phyloP scores from a whole-genome alignment of 2,329 filamentous ascomycete species.

The Cladosporium sp. region DNA sequence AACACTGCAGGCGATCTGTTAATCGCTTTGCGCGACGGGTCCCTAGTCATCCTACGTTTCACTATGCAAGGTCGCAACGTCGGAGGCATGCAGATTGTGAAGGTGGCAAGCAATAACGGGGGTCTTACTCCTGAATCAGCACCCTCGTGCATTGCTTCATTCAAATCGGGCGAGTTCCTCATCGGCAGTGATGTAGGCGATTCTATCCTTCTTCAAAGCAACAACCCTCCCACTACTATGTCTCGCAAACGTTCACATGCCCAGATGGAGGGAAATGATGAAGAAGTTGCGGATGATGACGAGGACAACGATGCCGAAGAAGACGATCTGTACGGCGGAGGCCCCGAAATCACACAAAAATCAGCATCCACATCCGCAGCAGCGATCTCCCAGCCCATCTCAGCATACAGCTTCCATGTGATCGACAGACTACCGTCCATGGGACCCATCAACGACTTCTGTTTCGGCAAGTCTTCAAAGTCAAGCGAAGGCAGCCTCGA shows the following conservation, averaged over 20 bases:
- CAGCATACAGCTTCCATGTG: conserved; percentile 65
- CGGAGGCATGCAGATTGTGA: conserved; percentile 75
- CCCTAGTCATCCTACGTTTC: conserved; percentile 75
- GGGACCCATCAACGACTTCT: conserved; percentile 75
- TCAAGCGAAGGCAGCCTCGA: conserved; percentile 45
- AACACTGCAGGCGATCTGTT: conserved; percentile 79
- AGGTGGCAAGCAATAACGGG: conserved; percentile 63
- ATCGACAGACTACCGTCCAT: conserved; percentile 77
- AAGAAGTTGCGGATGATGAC: conserved; percentile 58
- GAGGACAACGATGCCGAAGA: conserved; percentile 56
- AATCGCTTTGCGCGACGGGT: conserved; percentile 75
- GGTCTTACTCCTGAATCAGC: conserved; percentile 62
- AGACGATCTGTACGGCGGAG: conserved; percentile 65
- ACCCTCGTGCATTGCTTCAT: conserved; percentile 69
- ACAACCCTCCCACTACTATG: conserved; percentile 60
- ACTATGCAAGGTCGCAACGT: conserved; percentile 87
- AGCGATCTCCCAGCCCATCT: conserved; percentile 57
- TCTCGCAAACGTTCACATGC: conserved; percentile 65
- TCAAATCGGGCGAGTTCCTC: conserved; percentile 62
- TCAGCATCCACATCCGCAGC: conserved; percentile 38
- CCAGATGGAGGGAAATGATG: conserved; percentile 57
- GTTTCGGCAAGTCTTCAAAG: conserved; percentile 60
- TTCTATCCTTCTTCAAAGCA: conserved; percentile 79
- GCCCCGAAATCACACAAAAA: conserved; percentile 45
- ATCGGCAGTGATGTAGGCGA: conserved; percentile 82